Evolutionary conservation across 2,329 filamentous ascomycete genomes (phyloP), one percentile per base, ranked within the genome.

Genomic region (Domatiomyces globalis): DNA sequence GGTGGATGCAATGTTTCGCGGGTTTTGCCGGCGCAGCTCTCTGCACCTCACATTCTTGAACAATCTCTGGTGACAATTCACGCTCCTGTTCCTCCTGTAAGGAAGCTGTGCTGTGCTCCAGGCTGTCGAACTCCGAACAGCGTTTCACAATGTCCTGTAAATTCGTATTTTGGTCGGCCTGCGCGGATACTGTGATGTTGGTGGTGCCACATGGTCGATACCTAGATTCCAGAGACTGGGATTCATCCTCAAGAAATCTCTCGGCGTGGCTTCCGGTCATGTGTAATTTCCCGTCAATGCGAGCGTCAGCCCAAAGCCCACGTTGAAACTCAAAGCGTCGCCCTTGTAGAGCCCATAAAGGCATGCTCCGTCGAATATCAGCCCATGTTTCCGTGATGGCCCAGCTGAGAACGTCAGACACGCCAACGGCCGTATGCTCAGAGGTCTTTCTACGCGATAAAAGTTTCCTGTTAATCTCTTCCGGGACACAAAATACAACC

Each of bases 41-140:
- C 56, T 84, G 68, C 0, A 78, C 57, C 47, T 84, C 66, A 1
- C 72, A 67, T 58, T 86, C 78, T 22, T 74, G 65, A 56, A 86
- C 78, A 0, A 77, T 72, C 54, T 87, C 82, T 0, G 79, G 79
- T 0, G 78, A 71, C 0, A 87, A 67, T 45, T 57, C 83, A 0
- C 82, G 71, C 60, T 87, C 83, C 56, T 86, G 80, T 52, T 87
- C 83, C 58, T 85, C 80, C 15, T 39, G 33, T 15, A 39, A 10
- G 1, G 33, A 39, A 10, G 33, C 33, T 4, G 33, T 39, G 5
- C 33, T 10, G 12, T 39, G 33, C 15, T 39, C 33, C 33, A 39
- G 33, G 33, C 33, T 15, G 33, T 39, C 33, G 12, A 39, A 39
- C 15, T 39, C 33, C 33, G 15, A 15, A 39, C 33, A 39, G 15